Evolutionary conservation across 495 filamentous ascomycete species (phyloP), one percentile per base, ranked within the genome.

Genomic region (Daldinia loculata): DNA sequence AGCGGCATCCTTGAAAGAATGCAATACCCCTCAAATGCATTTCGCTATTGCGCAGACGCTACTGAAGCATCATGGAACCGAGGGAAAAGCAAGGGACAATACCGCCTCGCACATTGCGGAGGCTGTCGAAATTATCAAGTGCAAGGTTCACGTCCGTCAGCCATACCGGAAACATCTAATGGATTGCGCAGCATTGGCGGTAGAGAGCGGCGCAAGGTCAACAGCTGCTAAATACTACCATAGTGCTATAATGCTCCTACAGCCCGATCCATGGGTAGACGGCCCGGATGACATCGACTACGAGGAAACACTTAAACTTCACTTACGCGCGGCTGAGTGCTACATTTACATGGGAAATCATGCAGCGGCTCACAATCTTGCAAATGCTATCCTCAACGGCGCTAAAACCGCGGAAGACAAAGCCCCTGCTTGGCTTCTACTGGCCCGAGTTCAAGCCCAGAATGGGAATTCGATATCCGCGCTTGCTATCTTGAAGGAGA

Each of bases 1-100:
- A 27, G 89, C 92, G 11, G 82, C 87, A n/a, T 79, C 80, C 2
- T 81, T 97, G 59, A 88, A 84, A 41, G 90, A 93, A 80, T 89
- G 87, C 67, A 87, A 92, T 62, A 81, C 87, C 24, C 80, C 87
- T 56, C 90, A 89, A 74, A 97, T 97, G 94, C 93, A 97, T 78
- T 97, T 92, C 67, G 86, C 92, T 45, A 91, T 97, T 62, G 92
- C 92, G 0, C 89, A 92, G 71, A 90, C 87, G 0, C 86, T 96
- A 71, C 87, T 93, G 78, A 90, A 91, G 63, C 87, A 93, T 69
- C 86, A 88, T 59, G 80, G 84, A 45, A 75, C 83, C 12, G 86
- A 91, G 52, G 82, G 85, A 11, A 82, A 83, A 61, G 72, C 77
- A 5, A 85, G 86, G n/a, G 92, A 93, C 70, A 88, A 85, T 43